phyloP scores from a whole-genome alignment of 306 rosid species.

The Acacia confusa region DNA sequence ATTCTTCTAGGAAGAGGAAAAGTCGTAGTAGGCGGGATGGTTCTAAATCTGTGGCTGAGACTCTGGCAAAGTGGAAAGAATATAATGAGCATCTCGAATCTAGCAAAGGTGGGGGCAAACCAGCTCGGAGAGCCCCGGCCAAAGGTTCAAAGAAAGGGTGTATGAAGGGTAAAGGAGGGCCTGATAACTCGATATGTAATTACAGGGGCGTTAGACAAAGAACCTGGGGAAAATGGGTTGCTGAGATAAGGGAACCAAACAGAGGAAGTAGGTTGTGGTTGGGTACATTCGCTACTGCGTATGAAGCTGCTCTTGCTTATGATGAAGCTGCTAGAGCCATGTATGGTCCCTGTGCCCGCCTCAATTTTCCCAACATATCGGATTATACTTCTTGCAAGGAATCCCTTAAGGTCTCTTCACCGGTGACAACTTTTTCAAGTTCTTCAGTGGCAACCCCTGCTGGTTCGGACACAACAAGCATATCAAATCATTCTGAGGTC shows the following conservation, averaged over 20 bases:
- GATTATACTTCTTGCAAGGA: conserved; percentile 35
- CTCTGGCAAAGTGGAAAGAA: conserved; percentile 73
- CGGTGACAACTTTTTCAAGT: conserved; percentile 38
- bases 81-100: conserved; percentile 45
- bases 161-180: conserved; percentile 99
- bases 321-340: conserved; percentile 94
- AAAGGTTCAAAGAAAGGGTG: conserved; percentile 98
- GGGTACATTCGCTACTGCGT: conserved; percentile 59
- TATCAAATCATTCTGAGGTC: conserved; percentile 62
- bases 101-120: conserved; percentile 32
- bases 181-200: conserved; percentile 67
- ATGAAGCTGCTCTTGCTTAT: conserved; percentile 65
- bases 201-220: conserved; percentile 97
- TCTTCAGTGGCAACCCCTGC: conserved; percentile 49
- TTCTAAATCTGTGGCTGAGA: conserved; percentile 58
- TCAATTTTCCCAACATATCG: conserved; percentile 59
- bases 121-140: conserved; percentile 59
- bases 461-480: conserved; percentile 46
- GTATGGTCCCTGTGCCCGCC: conserved; percentile 82
- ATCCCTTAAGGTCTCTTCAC: conserved; percentile 30
- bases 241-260: conserved; percentile 86
- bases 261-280: conserved; percentile 69
- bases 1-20: conserved; percentile 74
- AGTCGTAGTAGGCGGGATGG: conserved; percentile 63
- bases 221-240: conserved; percentile 99